Evolutionary conservation across 768 basidiomycete species (phyloP).

Genomic region (Myochromella boudieri): DNA sequence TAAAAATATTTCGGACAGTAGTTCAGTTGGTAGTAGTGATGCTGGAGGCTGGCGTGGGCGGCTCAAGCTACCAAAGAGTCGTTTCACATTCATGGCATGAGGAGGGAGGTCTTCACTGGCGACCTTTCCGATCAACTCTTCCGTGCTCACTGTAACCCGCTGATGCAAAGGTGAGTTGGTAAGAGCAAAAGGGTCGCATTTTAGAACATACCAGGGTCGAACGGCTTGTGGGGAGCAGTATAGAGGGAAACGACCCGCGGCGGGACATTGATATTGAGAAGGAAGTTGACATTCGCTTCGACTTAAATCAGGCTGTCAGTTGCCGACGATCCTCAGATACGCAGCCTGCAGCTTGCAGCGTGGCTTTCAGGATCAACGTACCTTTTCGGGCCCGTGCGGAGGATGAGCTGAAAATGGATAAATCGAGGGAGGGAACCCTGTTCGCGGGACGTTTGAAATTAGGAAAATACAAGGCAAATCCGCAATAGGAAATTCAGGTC

Average conservation of each 20-base stretch:
- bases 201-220: neutral
- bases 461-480: constrained; percentile 9
- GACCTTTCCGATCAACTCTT: constrained; percentile 13
- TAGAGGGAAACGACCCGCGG: neutral
- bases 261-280: too few species aligned
- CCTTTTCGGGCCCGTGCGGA: neutral
- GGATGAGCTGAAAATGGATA: neutral
- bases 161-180: neutral
- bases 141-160: constrained; percentile 1
- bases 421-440: constrained; percentile 1
- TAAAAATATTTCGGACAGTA: constrained; percentile 34
- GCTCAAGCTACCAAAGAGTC: constrained; percentile 17
- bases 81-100: constrained; percentile 15
- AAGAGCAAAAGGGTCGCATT: neutral
- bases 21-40: constrained; percentile 33
- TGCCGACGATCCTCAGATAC: neutral
- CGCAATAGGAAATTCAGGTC: constrained; percentile 8
- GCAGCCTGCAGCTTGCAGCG: neutral
- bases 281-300: neutral
- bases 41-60: constrained; percentile 7
- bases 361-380: constrained; percentile 9
- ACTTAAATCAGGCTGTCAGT: neutral
- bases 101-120: constrained; percentile 14
- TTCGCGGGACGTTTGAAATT: neutral
- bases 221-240: too few species aligned